Evolutionary conservation across 176 grass and related monocot species (phyloP).

Genomic region (Eragrostis nindensis): DNA sequence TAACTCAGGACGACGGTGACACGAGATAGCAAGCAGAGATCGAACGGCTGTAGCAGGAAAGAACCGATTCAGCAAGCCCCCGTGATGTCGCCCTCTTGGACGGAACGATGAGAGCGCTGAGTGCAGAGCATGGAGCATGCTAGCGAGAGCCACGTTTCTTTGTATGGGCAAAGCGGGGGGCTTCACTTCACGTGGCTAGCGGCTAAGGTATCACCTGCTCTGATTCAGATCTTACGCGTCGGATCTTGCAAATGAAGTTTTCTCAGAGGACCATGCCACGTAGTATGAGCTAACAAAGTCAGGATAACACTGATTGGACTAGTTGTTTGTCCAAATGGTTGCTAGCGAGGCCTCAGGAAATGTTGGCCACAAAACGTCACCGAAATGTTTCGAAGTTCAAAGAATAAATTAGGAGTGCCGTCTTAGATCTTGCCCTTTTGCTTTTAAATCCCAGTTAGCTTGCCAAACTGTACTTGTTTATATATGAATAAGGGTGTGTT

Average conservation of each 20-base stretch:
- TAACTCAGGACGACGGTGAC: background rate
- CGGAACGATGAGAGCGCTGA: background rate
- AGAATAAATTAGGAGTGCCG: background rate
- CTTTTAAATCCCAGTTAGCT: background rate
- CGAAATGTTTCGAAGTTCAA: too few relatives aligned
- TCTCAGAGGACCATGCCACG: background rate
- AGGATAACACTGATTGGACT: background rate
- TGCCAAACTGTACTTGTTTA: background rate
- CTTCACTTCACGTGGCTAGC: background rate
- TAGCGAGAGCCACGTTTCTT: background rate
- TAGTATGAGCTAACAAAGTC: background rate
- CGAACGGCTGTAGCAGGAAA: background rate
- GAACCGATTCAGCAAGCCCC: background rate
- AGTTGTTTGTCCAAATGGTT: background rate
- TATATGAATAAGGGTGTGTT: background rate
- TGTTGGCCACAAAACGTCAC: background rate
- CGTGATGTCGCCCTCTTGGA: background rate
- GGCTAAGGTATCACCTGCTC: background rate
- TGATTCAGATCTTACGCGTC: background rate
- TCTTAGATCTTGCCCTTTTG: background rate
- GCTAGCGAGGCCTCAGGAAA: background rate
- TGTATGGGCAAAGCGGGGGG: background rate
- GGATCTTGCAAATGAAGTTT: background rate
- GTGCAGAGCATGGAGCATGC: too few relatives aligned
- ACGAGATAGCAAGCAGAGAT: background rate